A percentile compares a stretch with the other conserved stretches of the same genome.
phyloP scores from a whole-genome alignment of 768 basidiomycete species.

The Phylloporus sp. region DNA sequence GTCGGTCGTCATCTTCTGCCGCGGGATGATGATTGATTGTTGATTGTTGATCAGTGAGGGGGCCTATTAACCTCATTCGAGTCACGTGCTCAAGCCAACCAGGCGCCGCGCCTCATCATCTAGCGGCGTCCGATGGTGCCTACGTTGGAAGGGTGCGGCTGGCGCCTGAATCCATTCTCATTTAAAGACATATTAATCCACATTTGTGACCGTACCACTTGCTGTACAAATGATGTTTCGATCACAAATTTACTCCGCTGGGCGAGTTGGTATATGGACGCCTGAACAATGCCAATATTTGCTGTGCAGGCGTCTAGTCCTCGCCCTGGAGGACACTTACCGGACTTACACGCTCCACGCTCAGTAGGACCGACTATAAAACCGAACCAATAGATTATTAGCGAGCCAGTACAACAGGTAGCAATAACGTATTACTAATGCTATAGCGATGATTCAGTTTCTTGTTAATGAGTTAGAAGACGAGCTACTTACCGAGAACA shows the following conservation, averaged over 20 bases:
- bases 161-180: not conserved
- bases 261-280: not conserved
- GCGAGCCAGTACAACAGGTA: not conserved
- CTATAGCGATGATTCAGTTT: conserved; percentile 3
- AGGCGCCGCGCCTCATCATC: too few species aligned
- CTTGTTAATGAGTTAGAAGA: not conserved
- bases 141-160: conserved; percentile 1
- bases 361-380: not conserved
- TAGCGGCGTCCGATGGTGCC: too few species aligned
- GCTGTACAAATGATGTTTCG: conserved; percentile 8
- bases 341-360: not conserved
- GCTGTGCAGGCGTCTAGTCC: conserved; percentile 1
- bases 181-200: not conserved
- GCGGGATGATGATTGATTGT: too few species aligned
- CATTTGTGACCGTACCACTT: conserved; percentile 1
- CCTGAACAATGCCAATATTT: conserved; percentile 1
- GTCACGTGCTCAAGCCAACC: not conserved
- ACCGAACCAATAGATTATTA: not conserved
- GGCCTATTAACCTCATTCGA: not conserved
- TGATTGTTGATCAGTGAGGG: not conserved
- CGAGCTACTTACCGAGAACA: not conserved
- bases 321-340: not conserved
- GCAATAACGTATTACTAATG: not conserved
- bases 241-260: not conserved
- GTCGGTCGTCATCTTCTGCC: too few species aligned